A percentile compares a stretch with the other conserved stretches of the same genome.
phyloP scores from a whole-genome alignment of 441 rosid species.

The Gossypium davidsonii region DNA sequence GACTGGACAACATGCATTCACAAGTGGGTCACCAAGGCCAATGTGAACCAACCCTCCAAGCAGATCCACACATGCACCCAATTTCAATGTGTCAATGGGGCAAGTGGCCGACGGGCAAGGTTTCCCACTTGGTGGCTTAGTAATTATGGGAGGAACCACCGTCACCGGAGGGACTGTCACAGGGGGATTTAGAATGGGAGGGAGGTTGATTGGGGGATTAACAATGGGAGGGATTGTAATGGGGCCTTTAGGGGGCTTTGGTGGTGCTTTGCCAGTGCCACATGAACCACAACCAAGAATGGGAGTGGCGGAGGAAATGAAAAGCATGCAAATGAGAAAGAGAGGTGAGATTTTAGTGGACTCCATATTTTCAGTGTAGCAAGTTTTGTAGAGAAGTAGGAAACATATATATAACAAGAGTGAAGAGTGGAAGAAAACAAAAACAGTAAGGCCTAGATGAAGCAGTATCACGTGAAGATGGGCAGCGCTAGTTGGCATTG shows the following conservation, averaged over 20 bases:
- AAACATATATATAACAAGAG: neutral
- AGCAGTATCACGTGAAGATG: constrained; percentile 53
- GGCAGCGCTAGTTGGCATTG: constrained; percentile 54
- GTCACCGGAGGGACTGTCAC: neutral
- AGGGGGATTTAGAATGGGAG: constrained; percentile 20
- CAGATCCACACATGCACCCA: constrained; percentile 72
- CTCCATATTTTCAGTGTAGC: constrained; percentile 32
- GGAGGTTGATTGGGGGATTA: constrained; percentile 18
- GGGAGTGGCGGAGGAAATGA: constrained; percentile 39
- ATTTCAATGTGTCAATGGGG: constrained; percentile 55
- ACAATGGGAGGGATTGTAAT: constrained; percentile 4
- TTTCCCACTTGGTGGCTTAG: constrained; percentile 28
- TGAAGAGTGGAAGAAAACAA: neutral
- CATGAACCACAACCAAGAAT: constrained; percentile 39
- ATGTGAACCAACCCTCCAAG: constrained; percentile 68
- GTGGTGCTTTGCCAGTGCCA: constrained; percentile 30
- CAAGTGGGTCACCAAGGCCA: constrained; percentile 59
- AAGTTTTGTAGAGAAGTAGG: constrained; percentile 8
- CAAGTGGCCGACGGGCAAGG: constrained; percentile 44
- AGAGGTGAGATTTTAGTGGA: constrained; percentile 42
- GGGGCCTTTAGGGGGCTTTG: constrained; percentile 23
- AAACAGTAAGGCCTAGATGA: neutral
- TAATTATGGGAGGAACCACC: constrained; percentile 4
- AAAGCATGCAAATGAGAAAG: constrained; percentile 43
- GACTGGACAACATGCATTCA: constrained; percentile 58